Evolutionary conservation across 768 basidiomycete species (phyloP), one percentile per base, ranked within the genome.

Genomic region (Boletus rex-veris): DNA sequence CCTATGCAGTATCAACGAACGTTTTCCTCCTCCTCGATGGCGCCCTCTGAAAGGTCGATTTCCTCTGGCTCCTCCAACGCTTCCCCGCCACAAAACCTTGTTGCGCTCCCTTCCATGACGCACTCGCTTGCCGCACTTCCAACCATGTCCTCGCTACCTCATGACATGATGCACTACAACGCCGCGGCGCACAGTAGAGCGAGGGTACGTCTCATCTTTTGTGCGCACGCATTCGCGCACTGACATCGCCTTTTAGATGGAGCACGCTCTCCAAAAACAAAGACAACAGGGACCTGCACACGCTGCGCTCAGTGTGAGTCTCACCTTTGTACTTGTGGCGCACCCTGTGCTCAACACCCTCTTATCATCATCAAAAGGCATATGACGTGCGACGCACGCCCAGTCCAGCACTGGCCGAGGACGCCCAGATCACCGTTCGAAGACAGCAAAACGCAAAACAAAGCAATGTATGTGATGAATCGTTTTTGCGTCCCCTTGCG

Each of bases 1-100:
- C 54, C 42, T 62, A 72, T 72, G 68, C 65, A 60, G 46, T 68
- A 66, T 52, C 70, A 62, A 53, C 70, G 68, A 26, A 62, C 66
- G 1, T 5, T 49, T 51, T 70, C 70, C 24, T 60, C 59, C 48
- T 71, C 69, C 41, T 72, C 71, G 14, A 71, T 71, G 69, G 65
- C 55, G 19, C 61, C 60, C 38, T 70, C 69, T 30, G 67, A 72
- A 56, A 57, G 68, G 59, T 71, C 68, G 39, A 66, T 59, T 21
- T 70, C 69, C 50, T 71, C 69, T 50, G 58, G 59, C 45, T 71
- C 71, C 7, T 67, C 71, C 54, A 55, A 59, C 19, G 53, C 69
- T 14, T 69, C 71, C 21, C 67, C 67, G 8, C 69, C 69, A 48
- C 54, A 52, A 21, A 61, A 64, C 21, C 67, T 72, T 48, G 60